Evolutionary conservation across 306 rosid genomes (phyloP).

Genomic region (Vigna nakashimae): DNA sequence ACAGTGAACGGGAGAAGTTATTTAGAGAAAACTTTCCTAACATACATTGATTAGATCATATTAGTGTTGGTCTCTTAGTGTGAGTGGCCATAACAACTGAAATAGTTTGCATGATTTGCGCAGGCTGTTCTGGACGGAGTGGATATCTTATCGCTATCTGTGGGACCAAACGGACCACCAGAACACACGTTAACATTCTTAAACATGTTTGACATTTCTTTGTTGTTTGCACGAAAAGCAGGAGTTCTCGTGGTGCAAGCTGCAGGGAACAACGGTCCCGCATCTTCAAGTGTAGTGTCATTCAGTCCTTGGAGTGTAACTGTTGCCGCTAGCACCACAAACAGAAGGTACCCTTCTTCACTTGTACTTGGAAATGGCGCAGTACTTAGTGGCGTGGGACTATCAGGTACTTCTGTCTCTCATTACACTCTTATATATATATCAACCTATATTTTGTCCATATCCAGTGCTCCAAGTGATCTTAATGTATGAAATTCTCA

Average conservation of each 20-base stretch:
- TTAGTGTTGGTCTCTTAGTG: neutral
- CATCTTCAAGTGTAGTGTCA: constrained; percentile 65
- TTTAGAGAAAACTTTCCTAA: neutral
- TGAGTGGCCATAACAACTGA: no score
- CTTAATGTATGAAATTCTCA: neutral
- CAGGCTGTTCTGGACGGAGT: constrained; percentile 85
- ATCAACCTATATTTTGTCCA: neutral
- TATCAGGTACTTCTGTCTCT: constrained; percentile 58
- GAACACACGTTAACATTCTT: constrained; percentile 67
- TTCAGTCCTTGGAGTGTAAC: constrained; percentile 84
- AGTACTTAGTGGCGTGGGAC: constrained; percentile 58
- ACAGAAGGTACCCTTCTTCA: constrained; percentile 61
- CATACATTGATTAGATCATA: neutral
- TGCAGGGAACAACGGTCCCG: constrained; percentile 82
- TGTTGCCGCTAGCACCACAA: constrained; percentile 73
- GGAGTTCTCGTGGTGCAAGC: constrained; percentile 90
- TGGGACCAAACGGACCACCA: constrained; percentile 81
- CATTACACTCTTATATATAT: neutral
- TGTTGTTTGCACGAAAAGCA: constrained; percentile 76
- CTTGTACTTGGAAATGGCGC: constrained; percentile 75
- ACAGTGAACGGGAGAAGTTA: neutral
- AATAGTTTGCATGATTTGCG: neutral
- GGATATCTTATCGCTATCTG: constrained; percentile 72
- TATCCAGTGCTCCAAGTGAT: neutral
- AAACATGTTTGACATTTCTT: constrained; percentile 58